Conservation (phyloP, 495 filamentous ascomycete genomes). For the Extremus antarcticus region DNA sequence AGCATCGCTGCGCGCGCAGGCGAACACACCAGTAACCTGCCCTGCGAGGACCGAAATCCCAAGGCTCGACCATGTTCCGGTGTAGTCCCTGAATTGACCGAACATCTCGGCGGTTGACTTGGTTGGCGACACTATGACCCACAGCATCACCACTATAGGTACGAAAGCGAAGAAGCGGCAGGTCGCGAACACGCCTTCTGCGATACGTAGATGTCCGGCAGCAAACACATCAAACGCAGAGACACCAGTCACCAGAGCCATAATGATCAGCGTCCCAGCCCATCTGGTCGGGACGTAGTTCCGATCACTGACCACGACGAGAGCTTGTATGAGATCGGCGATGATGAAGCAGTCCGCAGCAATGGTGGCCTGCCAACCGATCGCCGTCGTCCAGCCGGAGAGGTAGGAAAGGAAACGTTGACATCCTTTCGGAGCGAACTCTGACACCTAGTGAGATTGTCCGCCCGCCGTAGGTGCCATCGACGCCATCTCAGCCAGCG, state of each 20-base stretch:
- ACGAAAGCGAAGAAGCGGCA: constrained; percentile 21
- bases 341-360: constrained; percentile 20
- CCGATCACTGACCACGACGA: constrained; percentile 20
- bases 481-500: constrained; percentile 20
- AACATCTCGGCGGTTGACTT: constrained; percentile 8
- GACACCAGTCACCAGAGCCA: constrained; percentile 6
- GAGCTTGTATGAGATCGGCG: constrained; percentile 21
- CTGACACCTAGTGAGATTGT: constrained; percentile 6
- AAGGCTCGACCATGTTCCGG: constrained; percentile 8
- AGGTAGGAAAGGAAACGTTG: constrained; percentile 26
- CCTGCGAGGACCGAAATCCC: constrained; percentile 10
- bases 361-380: constrained; percentile 11
- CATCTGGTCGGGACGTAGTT: constrained; percentile 21
- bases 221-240: constrained; percentile 19
- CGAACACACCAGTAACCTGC: constrained; percentile 12
- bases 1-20: constrained; percentile 17
- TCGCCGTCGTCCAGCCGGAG: constrained; percentile 14
- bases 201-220: constrained; percentile 14
- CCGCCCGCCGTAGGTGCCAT: constrained; percentile 20
- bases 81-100: constrained; percentile 11
- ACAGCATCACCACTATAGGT: constrained; percentile 15
- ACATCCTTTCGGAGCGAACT: constrained; percentile 18
- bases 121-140: constrained; percentile 2
- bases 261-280: constrained; percentile 23
- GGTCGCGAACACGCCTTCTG: constrained; percentile 20